Conservation (phyloP, 148 eudicot species). For the Spergularia bocconei region DNA sequence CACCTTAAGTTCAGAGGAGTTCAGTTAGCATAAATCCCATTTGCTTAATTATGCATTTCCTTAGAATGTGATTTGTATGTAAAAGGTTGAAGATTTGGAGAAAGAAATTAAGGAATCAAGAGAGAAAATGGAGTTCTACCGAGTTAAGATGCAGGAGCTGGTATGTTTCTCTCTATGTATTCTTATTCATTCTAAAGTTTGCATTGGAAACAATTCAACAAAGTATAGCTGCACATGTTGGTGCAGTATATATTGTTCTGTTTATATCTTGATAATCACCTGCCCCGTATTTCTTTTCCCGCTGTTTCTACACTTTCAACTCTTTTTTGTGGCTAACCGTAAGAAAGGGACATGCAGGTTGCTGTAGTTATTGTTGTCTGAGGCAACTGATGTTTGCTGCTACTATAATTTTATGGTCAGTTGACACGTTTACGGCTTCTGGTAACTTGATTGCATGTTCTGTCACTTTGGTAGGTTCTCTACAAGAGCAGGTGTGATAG, state of each 20-base stretch:
- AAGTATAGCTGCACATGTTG: neutral
- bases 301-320: neutral
- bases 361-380: neutral
- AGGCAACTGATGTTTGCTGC: constrained; percentile 1
- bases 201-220: neutral
- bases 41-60: neutral
- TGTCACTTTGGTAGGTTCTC: constrained; percentile 53
- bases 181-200: neutral
- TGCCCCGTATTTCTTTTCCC: neutral
- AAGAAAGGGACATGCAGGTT: neutral
- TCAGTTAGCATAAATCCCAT: neutral
- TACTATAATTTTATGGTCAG: neutral
- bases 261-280: neutral
- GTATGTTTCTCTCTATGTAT: constrained; percentile 42
- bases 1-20: too few relatives aligned
- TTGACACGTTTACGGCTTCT: constrained; percentile 3
- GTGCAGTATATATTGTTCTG: neutral
- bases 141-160: constrained; percentile 94
- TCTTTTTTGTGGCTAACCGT: neutral
- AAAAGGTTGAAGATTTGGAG: constrained; percentile 86
- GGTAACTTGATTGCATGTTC: constrained; percentile 12
- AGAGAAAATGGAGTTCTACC: constrained; percentile 80
- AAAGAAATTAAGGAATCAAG: constrained; percentile 85
- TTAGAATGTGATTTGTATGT: constrained; percentile 15
- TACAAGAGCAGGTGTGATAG: constrained; percentile 98